These are phyloP conservation scores for Phytophthora pisi DNA, from an alignment of 352 stramenopile genomes.

Conservation along the genomic window DNA sequence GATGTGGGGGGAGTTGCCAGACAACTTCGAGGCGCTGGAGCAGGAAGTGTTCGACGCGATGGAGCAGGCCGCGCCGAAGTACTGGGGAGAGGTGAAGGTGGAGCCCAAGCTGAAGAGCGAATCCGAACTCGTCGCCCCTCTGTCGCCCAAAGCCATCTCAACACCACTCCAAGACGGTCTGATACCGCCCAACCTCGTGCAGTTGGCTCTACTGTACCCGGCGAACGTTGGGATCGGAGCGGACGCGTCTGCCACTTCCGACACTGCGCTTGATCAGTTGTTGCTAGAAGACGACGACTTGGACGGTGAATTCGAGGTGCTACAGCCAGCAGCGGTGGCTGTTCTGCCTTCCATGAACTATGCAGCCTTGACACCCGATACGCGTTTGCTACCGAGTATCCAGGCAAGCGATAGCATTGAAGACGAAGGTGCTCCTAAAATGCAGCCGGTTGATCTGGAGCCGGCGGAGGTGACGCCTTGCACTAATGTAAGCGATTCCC, in stretches of 20 bases:
- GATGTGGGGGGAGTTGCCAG: conserved; percentile 15
- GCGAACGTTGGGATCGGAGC: conserved; percentile 4
- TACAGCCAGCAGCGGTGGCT: not conserved
- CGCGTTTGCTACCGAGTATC: not conserved
- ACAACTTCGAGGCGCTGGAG: conserved; percentile 33
- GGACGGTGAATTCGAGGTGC: conserved; percentile 1
- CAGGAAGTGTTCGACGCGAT: conserved; percentile 20
- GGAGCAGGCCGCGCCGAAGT: conserved; percentile 2
- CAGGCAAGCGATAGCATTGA: not conserved
- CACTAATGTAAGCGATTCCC: not conserved
- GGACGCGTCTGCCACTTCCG: not conserved
- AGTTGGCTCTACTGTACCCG: conserved; percentile 6
- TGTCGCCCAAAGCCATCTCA: not conserved
- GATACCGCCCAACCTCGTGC: not conserved
- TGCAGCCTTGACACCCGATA: not conserved
- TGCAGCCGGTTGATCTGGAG: conserved; percentile 8
- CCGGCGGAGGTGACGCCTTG: not conserved
- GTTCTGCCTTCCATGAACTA: not conserved
- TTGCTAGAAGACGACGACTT: conserved; percentile 24
- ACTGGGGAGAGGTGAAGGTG: not conserved
- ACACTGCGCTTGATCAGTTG: conserved; percentile 19
- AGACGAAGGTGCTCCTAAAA: not conserved
- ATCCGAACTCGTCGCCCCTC: not conserved
- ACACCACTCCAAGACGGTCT: not conserved
- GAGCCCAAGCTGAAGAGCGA: not conserved